These are phyloP conservation scores for Zizania latifolia DNA, from an alignment of 176 grass and related monocot species.

Conservation along the genomic window DNA sequence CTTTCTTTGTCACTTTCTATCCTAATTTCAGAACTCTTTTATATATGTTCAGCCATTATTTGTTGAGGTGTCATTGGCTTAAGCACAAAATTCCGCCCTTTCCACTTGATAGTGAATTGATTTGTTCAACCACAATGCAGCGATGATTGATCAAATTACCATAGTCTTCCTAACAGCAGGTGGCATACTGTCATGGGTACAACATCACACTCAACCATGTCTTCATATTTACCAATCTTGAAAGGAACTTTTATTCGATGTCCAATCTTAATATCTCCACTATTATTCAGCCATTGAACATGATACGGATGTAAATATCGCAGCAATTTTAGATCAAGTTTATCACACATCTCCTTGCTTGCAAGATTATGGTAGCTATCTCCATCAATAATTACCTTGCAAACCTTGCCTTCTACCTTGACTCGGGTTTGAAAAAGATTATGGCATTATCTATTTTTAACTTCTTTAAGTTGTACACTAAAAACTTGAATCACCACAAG, in stretches of 20 bases:
- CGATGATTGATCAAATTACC: neutral
- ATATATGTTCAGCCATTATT: neutral
- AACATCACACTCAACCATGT: neutral
- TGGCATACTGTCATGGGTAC: neutral
- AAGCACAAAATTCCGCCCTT: too few relatives aligned
- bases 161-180: neutral
- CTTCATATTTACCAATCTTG: neutral
- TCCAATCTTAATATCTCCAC: neutral
- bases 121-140: neutral
- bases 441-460: neutral
- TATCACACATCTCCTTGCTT: constrained; percentile 5
- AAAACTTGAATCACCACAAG: neutral
- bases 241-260: neutral
- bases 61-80: neutral
- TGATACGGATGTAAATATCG: neutral
- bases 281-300: neutral
- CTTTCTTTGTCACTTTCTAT: too few relatives aligned
- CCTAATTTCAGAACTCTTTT: neutral
- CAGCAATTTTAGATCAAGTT: neutral
- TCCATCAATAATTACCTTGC: neutral
- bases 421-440: neutral
- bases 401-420: neutral
- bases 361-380: neutral
- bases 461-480: neutral
- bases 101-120: neutral